Evolutionary conservation across 2,329 filamentous ascomycete genomes (phyloP).

Genomic region (Alternaria viburni): DNA sequence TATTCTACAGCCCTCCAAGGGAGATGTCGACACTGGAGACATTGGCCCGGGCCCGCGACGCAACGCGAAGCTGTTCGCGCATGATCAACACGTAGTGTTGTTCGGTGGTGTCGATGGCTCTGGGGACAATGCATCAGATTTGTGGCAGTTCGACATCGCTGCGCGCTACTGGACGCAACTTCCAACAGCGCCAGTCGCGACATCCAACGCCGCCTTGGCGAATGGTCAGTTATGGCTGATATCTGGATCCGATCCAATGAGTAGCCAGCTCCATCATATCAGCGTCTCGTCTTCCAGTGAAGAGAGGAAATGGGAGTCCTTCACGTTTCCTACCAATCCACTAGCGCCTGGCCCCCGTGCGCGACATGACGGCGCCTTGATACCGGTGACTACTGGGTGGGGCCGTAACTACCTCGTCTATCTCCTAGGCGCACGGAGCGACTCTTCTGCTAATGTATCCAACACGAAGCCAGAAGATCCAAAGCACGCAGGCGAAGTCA

Average conservation of each 20-base stretch:
- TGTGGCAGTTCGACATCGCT: conserved; percentile 34
- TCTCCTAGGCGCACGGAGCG: conserved; percentile 46
- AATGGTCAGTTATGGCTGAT: conserved; percentile 51
- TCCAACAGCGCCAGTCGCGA: conserved; percentile 33
- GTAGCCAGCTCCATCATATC: conserved; percentile 37
- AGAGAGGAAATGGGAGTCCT: conserved; percentile 47
- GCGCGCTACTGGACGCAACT: conserved; percentile 32
- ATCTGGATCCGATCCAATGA: conserved; percentile 41
- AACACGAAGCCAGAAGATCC: conserved; percentile 8
- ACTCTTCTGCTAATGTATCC: background rate
- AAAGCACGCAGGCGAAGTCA: conserved; percentile 19
- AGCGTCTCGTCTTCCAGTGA: conserved; percentile 25
- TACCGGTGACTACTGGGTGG: conserved; percentile 53
- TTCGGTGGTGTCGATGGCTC: conserved; percentile 37
- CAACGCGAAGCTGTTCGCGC: conserved; percentile 28
- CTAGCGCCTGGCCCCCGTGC: conserved; percentile 51
- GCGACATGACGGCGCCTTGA: conserved; percentile 46
- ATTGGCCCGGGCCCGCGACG: conserved; percentile 27
- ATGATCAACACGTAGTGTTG: conserved; percentile 26
- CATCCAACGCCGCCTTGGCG: conserved; percentile 45
- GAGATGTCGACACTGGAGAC: conserved; percentile 14
- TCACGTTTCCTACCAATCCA: conserved; percentile 52
- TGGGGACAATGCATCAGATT: conserved; percentile 30
- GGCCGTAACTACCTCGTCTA: conserved; percentile 55
- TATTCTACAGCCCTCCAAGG: conserved; percentile 20